Conservation (phyloP, 768 basidiomycete species). For the Floccularia luteovirens region DNA sequence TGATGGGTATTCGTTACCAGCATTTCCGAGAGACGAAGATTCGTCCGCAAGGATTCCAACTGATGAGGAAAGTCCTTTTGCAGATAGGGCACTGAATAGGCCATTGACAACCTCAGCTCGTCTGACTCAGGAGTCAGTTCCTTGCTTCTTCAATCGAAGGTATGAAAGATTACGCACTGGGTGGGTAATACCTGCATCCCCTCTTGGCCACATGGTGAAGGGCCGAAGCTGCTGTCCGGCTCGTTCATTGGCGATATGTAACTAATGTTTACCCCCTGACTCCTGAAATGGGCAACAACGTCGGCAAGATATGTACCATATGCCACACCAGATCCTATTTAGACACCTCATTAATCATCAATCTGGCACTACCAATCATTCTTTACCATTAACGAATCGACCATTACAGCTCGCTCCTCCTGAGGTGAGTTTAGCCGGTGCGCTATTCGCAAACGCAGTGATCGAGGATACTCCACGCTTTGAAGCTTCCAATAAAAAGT, state of each 20-base stretch:
- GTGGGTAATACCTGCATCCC: constrained; percentile 33
- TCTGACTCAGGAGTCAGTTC: constrained; percentile 8
- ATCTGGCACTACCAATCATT: neutral
- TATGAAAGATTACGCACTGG: constrained; percentile 17
- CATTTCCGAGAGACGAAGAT: constrained; percentile 22
- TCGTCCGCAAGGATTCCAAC: constrained; percentile 36
- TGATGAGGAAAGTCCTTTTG: constrained; percentile 16
- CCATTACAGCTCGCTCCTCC: constrained; percentile 26
- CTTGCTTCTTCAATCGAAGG: neutral
- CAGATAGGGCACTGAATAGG: constrained; percentile 22
- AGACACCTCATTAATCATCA: neutral
- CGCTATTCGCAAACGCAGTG: constrained; percentile 36
- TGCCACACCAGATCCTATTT: constrained; percentile 20
- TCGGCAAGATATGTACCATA: constrained; percentile 36
- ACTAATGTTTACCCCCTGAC: constrained; percentile 26
- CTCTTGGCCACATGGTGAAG: constrained; percentile 34
- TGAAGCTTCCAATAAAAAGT: constrained; percentile 30
- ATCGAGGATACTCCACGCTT: constrained; percentile 24
- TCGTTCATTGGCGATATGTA: constrained; percentile 38
- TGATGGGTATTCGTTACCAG: constrained; percentile 20
- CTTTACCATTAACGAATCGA: constrained; percentile 21
- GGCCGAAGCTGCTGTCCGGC: constrained; percentile 29
- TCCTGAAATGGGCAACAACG: constrained; percentile 30
- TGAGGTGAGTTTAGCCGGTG: constrained; percentile 25
- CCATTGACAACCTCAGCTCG: constrained; percentile 32